Evolutionary conservation across 139 green algal species (phyloP).

Genomic region (Coelastrella sp.): DNA sequence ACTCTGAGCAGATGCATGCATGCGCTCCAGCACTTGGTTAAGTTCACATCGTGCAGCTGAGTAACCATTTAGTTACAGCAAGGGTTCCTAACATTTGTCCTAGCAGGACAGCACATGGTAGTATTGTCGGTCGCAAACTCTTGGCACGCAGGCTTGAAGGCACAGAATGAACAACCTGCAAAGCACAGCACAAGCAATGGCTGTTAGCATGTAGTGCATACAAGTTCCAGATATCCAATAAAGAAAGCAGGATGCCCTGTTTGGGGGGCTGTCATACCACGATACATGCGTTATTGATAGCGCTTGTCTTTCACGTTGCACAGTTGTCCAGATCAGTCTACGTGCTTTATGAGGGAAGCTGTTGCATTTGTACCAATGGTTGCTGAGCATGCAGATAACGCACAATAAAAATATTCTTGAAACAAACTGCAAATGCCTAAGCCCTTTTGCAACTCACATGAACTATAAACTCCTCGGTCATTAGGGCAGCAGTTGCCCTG

Average conservation of each 20-base stretch:
- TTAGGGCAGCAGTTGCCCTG: constrained; percentile 21
- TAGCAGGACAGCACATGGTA: too few relatives aligned
- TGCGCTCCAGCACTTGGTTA: too few relatives aligned
- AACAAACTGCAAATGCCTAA: neutral
- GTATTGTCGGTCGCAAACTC: constrained; percentile 1
- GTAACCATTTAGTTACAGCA: constrained; percentile 21
- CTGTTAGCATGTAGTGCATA: neutral
- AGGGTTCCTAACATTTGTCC: constrained; percentile 5
- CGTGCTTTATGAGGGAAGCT: neutral
- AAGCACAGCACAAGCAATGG: neutral
- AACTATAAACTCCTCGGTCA: neutral
- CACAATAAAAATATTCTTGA: neutral
- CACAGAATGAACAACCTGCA: constrained; percentile 9
- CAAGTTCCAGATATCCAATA: too few relatives aligned
- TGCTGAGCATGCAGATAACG: neutral
- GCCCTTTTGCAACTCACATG: neutral
- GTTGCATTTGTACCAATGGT: neutral
- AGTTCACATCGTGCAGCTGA: too few relatives aligned
- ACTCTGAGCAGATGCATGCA: too few relatives aligned
- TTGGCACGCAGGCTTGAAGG: neutral
- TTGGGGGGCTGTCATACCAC: neutral
- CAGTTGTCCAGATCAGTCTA: neutral
- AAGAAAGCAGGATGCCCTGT: neutral
- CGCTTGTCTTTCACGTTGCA: neutral
- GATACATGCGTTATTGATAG: neutral